Evolutionary conservation across 345 rosid species (phyloP).

Genomic region (Angophora floribunda): DNA sequence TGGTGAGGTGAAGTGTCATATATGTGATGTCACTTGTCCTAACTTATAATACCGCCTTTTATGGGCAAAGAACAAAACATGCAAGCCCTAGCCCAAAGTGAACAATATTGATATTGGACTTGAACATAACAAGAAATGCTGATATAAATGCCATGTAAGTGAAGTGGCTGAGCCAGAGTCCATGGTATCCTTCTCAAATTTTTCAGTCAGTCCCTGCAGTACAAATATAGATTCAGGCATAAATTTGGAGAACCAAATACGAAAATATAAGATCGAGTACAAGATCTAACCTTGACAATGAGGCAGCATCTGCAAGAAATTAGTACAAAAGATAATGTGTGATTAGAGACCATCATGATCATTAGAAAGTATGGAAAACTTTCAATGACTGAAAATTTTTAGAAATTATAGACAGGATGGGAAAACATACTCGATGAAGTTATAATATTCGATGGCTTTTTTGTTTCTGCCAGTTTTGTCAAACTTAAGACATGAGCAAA

Average conservation of each 20-base stretch:
- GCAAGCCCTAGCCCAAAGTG: too few relatives aligned
- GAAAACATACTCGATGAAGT: slow-evolving; percentile 76
- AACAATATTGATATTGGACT: too few relatives aligned
- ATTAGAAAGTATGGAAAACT: not conserved
- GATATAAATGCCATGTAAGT: slow-evolving; percentile 58
- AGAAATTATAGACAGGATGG: not conserved
- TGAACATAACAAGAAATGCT: too few relatives aligned
- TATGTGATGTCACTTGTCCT: too few relatives aligned
- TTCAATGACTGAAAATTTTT: not conserved
- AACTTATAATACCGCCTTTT: too few relatives aligned
- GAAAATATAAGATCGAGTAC: not conserved
- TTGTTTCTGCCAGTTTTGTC: slow-evolving; percentile 64
- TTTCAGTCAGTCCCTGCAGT: slow-evolving; percentile 72
- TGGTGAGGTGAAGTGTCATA: too few relatives aligned
- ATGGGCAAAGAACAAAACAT: too few relatives aligned
- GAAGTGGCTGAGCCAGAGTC: slow-evolving; percentile 80
- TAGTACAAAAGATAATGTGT: not conserved
- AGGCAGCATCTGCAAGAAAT: slow-evolving; percentile 74
- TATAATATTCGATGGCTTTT: slow-evolving; percentile 81
- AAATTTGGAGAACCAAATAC: not conserved
- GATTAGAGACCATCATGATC: not conserved
- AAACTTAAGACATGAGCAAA: slow-evolving; percentile 63
- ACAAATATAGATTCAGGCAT: not conserved
- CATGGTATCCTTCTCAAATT: slow-evolving; percentile 68
- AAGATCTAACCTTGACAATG: slow-evolving; percentile 59